Evolutionary conservation across 2,329 filamentous ascomycete species (phyloP), one percentile per base, ranked within the genome.

Genomic region (Sporothrix humicola): DNA sequence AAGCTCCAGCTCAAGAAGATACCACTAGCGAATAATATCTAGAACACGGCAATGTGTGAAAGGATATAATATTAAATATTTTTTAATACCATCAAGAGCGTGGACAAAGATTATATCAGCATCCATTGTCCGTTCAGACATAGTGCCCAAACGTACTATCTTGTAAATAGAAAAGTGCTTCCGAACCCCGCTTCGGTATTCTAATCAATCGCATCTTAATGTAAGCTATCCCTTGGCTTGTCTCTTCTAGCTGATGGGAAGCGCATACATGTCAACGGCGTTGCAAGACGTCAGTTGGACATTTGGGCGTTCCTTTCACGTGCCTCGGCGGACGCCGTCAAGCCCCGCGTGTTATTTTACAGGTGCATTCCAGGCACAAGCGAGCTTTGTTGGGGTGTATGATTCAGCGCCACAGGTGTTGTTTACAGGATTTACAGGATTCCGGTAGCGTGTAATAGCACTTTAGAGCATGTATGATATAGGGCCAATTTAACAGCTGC

Each of bases 311-410:
- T 63, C 31, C 48, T 66, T 44, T 59, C 71, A 72, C 71, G 71
- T 72, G 71, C 71, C 54, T 72, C 71, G 71, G 71, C 48, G 20
- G 44, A 52, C 20, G 20, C 63, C 42, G 23, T 52, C n/a, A 17
- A 17, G 26, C 66, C 26, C 42, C 26, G 46, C 66, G 46, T 23
- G 48, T 37, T 37, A 20, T 20, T 52, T 50, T 68, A 69, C 66
- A 69, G 66, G 46, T 26, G 46, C 65, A 52, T 52, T 54, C 66
- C 66, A 69, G 66, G 66, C 46, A 69, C 66, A 54, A 5, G 7
- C 4, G 13, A n/a, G 10, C 26, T 26, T 54, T 69, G 66, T 31
- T 31, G 26, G 48, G 66, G 66, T 23, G 17, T 69, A 69, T 69
- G 66, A 56, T 56, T 54, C 66, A 69, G 66, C 66, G 48, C 15